A percentile compares a stretch with the other conserved stretches of the same genome.
These are phyloP conservation scores for Escallonia rubra DNA, from an alignment of 129 eudicot species.

Conservation along the genomic window DNA sequence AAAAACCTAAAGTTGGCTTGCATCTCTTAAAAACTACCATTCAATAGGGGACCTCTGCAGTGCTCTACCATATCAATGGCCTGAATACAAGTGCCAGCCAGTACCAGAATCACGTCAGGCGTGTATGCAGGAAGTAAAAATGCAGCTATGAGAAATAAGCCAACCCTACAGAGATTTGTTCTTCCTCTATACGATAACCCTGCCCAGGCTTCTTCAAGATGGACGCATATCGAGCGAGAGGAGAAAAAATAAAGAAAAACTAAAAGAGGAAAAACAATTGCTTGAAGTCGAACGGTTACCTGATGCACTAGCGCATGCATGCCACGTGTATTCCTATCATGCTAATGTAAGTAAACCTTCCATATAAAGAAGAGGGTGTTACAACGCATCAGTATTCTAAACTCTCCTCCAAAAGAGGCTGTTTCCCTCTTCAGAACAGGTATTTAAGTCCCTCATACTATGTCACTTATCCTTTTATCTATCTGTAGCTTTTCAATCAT, in stretches of 20 bases:
- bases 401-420: slow-evolving; percentile 45
- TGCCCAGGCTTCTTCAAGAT: background rate
- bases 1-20: no score
- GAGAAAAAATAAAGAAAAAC: no score
- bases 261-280: background rate
- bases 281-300: slow-evolving; percentile 10
- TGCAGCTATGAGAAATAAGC: background rate
- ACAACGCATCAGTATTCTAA: slow-evolving; percentile 49
- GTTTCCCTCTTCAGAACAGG: slow-evolving; percentile 35
- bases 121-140: background rate
- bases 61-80: background rate
- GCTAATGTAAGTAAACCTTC: slow-evolving; percentile 55
- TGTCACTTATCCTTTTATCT: slow-evolving; percentile 9
- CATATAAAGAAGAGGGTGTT: slow-evolving; percentile 47
- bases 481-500: slow-evolving; percentile 41
- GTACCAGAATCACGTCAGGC: no score
- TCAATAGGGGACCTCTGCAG: background rate
- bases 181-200: background rate
- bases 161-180: background rate
- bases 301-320: slow-evolving; percentile 29
- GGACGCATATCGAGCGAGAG: background rate
- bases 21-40: background rate
- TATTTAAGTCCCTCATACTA: slow-evolving; percentile 27
- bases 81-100: background rate
- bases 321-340: slow-evolving; percentile 27